These are phyloP conservation scores for Phytophthora agathidicida DNA, from an alignment of 352 stramenopile genomes.

Conservation along the genomic window DNA sequence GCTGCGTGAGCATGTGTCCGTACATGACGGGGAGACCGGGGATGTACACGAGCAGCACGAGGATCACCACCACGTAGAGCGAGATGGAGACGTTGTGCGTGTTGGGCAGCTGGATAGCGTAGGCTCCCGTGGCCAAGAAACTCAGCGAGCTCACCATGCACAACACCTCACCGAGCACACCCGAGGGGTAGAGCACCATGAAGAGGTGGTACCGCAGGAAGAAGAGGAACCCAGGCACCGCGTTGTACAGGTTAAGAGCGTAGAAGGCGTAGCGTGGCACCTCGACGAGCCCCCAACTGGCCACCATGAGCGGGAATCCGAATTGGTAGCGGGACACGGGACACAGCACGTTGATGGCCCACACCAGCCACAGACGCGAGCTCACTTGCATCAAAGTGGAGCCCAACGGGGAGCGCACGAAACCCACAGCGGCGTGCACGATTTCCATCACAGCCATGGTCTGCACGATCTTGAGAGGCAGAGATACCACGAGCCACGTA, in stretches of 20 bases:
- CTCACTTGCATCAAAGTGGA: constrained; percentile 94
- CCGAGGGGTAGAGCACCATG: constrained; percentile 97
- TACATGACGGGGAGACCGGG: constrained; percentile 87
- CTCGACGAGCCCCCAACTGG: constrained; percentile 89
- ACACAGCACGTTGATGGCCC: constrained; percentile 93
- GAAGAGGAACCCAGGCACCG: constrained; percentile 95
- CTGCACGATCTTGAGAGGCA: constrained; percentile 90
- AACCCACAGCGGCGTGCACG: constrained; percentile 93
- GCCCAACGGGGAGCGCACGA: constrained; percentile 95
- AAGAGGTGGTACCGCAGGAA: constrained; percentile 99
- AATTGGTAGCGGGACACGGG: constrained; percentile 80
- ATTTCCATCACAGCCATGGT: constrained; percentile 96
- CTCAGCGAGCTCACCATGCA: constrained; percentile 77
- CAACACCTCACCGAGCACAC: constrained; percentile 90
- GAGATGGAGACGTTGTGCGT: constrained; percentile 79
- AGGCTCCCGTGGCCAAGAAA: constrained; percentile 62
- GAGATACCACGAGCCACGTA: constrained; percentile 62
- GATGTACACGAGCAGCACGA: constrained; percentile 77
- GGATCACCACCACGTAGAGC: constrained; percentile 72
- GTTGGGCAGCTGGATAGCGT: constrained; percentile 79
- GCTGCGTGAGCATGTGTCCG: constrained; percentile 85
- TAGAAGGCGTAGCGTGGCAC: constrained; percentile 99
- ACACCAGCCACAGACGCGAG: constrained; percentile 93
- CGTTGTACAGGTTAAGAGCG: constrained; percentile 93
- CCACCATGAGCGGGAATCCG: constrained; percentile 88